These are phyloP conservation scores for Linnemannia zychae DNA, from an alignment of 192 early-diverging fungal genomes.

Conservation along the genomic window DNA sequence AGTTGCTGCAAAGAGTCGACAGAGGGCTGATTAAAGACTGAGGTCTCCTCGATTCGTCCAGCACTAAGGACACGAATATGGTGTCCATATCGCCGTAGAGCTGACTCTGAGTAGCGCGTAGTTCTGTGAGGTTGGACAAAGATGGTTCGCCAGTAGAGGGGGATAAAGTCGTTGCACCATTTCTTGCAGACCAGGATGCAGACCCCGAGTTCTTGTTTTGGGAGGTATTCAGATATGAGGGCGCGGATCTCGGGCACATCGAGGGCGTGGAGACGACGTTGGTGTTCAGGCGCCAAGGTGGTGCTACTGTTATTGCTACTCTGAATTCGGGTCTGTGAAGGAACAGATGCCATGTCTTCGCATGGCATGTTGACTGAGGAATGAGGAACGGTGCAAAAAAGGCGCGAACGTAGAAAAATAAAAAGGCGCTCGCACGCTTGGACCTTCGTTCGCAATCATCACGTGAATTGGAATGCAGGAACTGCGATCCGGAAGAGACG, in stretches of 20 bases:
- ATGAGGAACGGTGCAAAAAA: not conserved
- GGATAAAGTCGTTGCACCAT: slow-evolving; percentile 22
- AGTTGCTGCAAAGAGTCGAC: slow-evolving; percentile 11
- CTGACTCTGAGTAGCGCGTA: not conserved
- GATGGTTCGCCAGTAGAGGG: slow-evolving; percentile 29
- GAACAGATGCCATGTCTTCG: not conserved
- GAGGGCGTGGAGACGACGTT: slow-evolving; percentile 18
- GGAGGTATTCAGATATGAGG: slow-evolving; percentile 15
- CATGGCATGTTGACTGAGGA: not conserved
- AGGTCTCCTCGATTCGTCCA: slow-evolving; percentile 30
- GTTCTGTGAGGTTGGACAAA: slow-evolving; percentile 1
- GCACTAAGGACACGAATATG: slow-evolving; percentile 17
- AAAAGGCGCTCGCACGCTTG: not conserved
- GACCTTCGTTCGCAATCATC: not conserved
- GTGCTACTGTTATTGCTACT: not conserved
- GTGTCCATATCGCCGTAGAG: slow-evolving; percentile 10
- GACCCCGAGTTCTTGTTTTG: slow-evolving; percentile 22
- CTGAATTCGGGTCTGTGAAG: not conserved
- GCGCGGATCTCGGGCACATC: slow-evolving; percentile 32
- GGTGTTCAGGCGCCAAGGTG: not conserved
- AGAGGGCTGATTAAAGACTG: slow-evolving; percentile 36
- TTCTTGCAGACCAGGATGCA: slow-evolving; percentile 32
- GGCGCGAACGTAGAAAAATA: not conserved
- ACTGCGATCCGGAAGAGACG: not conserved
- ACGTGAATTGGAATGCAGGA: not conserved